Evolutionary conservation across 2,329 filamentous ascomycete species (phyloP), one percentile per base, ranked within the genome.

Genomic region (Fusarium fracticaudum): DNA sequence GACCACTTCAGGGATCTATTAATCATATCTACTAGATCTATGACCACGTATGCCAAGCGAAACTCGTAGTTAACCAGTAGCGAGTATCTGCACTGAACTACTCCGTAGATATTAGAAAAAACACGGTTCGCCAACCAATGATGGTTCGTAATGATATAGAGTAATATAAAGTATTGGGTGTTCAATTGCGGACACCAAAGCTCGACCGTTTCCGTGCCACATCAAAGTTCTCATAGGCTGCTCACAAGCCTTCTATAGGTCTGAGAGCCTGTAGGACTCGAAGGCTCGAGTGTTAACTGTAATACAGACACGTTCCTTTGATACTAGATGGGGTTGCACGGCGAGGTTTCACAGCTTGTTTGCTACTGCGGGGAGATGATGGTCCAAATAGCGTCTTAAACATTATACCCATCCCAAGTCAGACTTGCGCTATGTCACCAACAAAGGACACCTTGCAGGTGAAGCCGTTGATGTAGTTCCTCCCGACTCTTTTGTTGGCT

Each of bases 191-290:
- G 40, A 15, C 41, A 50, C 58, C 35, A 24, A 29, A 51, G 37
- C 57, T 59, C 26, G 24, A 44, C 45, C 60, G n/a, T 45, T 67
- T n/a, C 26, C 8, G 38, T 72, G 41, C 38, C 68, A 63, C 57
- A 44, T 59, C 47, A n/a, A 17, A 50, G 47, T 33, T 50, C 45
- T 50, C 24, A 33, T 20, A 37, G 35, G 48, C 38, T 55, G 35
- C 47, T 59, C 53, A 70, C 58, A 57, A 57, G 35, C 57, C 48
- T 22, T 44, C 26, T 43, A n/a, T 22, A 60, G 58, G 44, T 29
- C 61, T 35, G 60, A 67, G 54, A 51, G 38, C 59, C 59, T 29
- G 54, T 47, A 55, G 41, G 20, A 66, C 48, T 47, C 26, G 37
- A 63, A 53, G 33, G 31, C 33, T 48, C 26, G 38, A 50, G 47